Evolutionary conservation across 441 rosid genomes (phyloP), one percentile per base, ranked within the genome.

Genomic region (Adansonia gregorii): DNA sequence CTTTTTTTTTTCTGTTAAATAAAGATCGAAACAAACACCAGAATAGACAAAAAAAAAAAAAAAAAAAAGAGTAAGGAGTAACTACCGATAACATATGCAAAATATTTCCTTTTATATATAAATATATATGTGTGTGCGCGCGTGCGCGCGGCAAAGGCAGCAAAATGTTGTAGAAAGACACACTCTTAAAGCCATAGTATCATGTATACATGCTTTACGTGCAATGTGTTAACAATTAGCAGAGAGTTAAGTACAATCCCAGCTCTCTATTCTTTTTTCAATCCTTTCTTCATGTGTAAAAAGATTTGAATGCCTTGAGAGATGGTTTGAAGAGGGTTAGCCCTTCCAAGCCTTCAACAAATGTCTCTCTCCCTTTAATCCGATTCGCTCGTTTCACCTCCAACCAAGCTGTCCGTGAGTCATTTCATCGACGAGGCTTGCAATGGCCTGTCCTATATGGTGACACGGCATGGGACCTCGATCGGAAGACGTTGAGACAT

Each of bases 361-460:
- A 14, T 51, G 6, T 43, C 78, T 88, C 84, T 87, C 91, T 9
- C 93, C 93, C 0, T 91, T 88, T 74, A 31, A 77, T 89, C 74
- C 89, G 89, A 74, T 91, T 89, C n/a, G 88, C 91, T 0, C 91
- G 88, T 81, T 91, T 91, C 86, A 88, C 90, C 54, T 84, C 92
- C 22, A 91, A 90, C 85, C 92, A 91, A 77, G 93, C 93, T 61
- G 88, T 87, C 78, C 87, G 87, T 2, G 94, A 89, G 78, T 92
- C 91, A n/a, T 87, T 91, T 52, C 89, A 87, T 4, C 82, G 82
- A 17, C 85, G 88, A 78, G 94, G 94, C 14, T 64, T 90, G 58
- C 94, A 89, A 79, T 90, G 94, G 94, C 94, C 92, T 3, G 91
- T 91, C 4, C 74, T 90, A 0, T 91, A 89, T 35, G 91, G 89